A percentile compares a stretch with the other conserved stretches of the same genome.
These are phyloP conservation scores for Coniella vitis DNA, from an alignment of 2,329 filamentous ascomycete species.

Conservation along the genomic window DNA sequence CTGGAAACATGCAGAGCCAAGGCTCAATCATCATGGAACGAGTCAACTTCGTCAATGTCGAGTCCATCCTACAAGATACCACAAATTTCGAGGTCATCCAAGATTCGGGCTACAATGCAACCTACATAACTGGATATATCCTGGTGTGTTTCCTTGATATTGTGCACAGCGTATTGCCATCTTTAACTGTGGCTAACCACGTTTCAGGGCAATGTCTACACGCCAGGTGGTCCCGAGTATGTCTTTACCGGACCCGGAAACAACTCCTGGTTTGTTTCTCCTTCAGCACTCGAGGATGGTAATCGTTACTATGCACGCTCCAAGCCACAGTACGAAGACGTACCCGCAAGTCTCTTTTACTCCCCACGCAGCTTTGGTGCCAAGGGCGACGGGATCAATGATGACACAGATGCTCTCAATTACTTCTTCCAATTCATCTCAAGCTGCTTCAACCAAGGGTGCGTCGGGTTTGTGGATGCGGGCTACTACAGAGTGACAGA, in stretches of 20 bases:
- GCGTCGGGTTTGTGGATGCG: slow-evolving; percentile 55
- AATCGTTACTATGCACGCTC: slow-evolving; percentile 41
- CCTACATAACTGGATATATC: slow-evolving; percentile 6
- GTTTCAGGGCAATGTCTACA: slow-evolving; percentile 59
- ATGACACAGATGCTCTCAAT: slow-evolving; percentile 43
- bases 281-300: slow-evolving; percentile 46
- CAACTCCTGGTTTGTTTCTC: slow-evolving; percentile 39
- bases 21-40: slow-evolving; percentile 42
- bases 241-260: slow-evolving; percentile 38
- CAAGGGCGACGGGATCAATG: slow-evolving; percentile 61
- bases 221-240: slow-evolving; percentile 33
- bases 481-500: slow-evolving; percentile 56
- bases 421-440: slow-evolving; percentile 24
- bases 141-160: background rate
- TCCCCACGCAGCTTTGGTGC: slow-evolving; percentile 58
- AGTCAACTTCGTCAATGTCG: slow-evolving; percentile 31
- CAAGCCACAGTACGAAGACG: slow-evolving; percentile 59
- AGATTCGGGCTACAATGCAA: background rate
- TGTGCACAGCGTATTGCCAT: background rate
- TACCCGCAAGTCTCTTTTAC: slow-evolving; percentile 47
- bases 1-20: slow-evolving; percentile 26
- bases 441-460: slow-evolving; percentile 34
- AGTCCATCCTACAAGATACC: slow-evolving; percentile 32
- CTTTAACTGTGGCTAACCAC: background rate
- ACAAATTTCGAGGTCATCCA: slow-evolving; percentile 24